Conservation (phyloP, 257 asterid genomes). For the Coffea eugenioides region DNA sequence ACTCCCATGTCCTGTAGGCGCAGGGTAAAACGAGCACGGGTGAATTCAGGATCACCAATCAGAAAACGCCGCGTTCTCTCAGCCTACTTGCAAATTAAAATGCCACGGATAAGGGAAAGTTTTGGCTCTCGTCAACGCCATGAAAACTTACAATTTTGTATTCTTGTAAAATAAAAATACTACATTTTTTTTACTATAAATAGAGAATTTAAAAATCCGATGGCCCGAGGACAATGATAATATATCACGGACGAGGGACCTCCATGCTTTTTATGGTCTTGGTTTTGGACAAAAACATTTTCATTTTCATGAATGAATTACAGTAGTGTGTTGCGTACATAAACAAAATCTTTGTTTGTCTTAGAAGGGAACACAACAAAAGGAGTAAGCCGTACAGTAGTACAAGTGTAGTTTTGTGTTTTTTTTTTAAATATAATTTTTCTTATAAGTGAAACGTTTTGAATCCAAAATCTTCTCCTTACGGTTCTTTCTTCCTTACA, state of each 20-base stretch:
- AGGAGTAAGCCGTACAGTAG: not conserved
- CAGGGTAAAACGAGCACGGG: not conserved
- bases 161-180: no score
- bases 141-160: not conserved
- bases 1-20: not conserved
- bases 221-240: not conserved
- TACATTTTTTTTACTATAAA: no score
- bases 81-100: not conserved
- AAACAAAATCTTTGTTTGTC: no score
- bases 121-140: not conserved
- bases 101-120: not conserved
- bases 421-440: no score
- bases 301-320: not conserved
- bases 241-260: not conserved
- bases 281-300: not conserved
- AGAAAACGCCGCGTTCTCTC: not conserved
- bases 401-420: no score
- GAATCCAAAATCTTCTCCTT: no score
- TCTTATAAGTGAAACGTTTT: no score
- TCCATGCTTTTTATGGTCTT: not conserved
- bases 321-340: no score
- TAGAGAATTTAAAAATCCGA: no score
- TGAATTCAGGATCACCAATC: not conserved
- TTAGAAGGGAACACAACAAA: no score
- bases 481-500: no score